Percentiles rank a stretch among this genome's conserved stretches.
Evolutionary conservation across 106 monocot genomes (phyloP).

Genomic region (Hemerocallis citrina): DNA sequence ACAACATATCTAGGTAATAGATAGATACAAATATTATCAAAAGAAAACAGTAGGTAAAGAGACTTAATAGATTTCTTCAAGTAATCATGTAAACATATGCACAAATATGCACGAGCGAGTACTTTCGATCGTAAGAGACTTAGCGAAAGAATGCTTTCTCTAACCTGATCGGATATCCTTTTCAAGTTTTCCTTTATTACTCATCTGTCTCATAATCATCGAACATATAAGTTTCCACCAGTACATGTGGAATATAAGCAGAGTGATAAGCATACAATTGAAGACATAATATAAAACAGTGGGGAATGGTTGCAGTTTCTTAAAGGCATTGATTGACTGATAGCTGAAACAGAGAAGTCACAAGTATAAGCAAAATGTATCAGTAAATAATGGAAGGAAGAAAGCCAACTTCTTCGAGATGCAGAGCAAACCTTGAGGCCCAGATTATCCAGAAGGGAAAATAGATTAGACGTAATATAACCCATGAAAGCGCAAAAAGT

Average conservation of each 20-base stretch:
- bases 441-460: constrained; percentile 90
- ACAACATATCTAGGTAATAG: too few relatives aligned
- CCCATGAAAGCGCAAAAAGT: constrained; percentile 73
- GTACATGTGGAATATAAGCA: constrained; percentile 77
- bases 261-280: constrained; percentile 71
- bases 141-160: too few relatives aligned
- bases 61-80: too few relatives aligned
- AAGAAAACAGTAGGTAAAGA: too few relatives aligned
- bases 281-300: constrained; percentile 52
- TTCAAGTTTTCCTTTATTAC: constrained; percentile 69
- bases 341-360: constrained; percentile 36
- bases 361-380: background rate
- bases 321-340: constrained; percentile 27
- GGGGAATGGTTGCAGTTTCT: constrained; percentile 17
- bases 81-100: too few relatives aligned
- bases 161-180: constrained; percentile 91
- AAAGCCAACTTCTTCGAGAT: background rate
- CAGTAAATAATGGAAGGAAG: background rate
- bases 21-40: too few relatives aligned
- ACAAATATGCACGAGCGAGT: too few relatives aligned
- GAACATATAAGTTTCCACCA: constrained; percentile 82
- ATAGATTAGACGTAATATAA: constrained; percentile 60
- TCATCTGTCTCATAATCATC: constrained; percentile 66
- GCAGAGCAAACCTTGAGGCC: constrained; percentile 48
- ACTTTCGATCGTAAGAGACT: too few relatives aligned